A percentile compares a stretch with the other conserved stretches of the same genome.
phyloP scores from a whole-genome alignment of 1,139 yeast species.

The Arxiozyma bovina region DNA sequence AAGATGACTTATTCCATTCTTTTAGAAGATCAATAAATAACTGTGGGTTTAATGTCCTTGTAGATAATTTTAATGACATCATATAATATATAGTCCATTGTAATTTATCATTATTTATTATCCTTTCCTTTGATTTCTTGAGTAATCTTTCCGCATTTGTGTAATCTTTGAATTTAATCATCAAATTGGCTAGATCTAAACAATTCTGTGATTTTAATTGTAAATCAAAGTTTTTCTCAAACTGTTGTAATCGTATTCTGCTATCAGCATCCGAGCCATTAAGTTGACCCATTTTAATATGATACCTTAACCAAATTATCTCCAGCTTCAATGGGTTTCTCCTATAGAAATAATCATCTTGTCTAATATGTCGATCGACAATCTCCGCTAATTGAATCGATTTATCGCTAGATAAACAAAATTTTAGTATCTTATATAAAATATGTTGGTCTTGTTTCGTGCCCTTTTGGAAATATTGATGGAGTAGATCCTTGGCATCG shows the following conservation, averaged over 20 bases:
- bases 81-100: slow-evolving; percentile 21
- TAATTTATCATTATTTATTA: slow-evolving; percentile 10
- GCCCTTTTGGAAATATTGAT: background rate
- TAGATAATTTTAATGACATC: slow-evolving; percentile 16
- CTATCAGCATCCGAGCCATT: background rate
- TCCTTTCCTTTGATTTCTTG: slow-evolving; percentile 6
- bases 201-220: slow-evolving; percentile 17
- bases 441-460: slow-evolving; percentile 17
- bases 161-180: slow-evolving; percentile 11
- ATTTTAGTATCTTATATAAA: slow-evolving; percentile 16
- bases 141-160: slow-evolving; percentile 9
- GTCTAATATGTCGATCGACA: slow-evolving; percentile 11
- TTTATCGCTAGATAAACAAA: slow-evolving; percentile 11
- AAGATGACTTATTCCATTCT: slow-evolving; percentile 15
- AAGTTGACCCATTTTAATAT: slow-evolving; percentile 6
- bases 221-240: slow-evolving; percentile 2
- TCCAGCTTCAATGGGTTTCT: slow-evolving; percentile 17
- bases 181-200: slow-evolving; percentile 17
- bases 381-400: slow-evolving; percentile 13
- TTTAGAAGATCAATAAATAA: slow-evolving; percentile 12
- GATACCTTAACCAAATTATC: slow-evolving; percentile 18
- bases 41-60: slow-evolving; percentile 12
- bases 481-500: background rate
- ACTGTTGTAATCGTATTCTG: background rate
- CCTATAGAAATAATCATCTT: background rate